These are phyloP conservation scores for Pseudonectria foliicola DNA, from an alignment of 2,329 filamentous ascomycete species.

Conservation along the genomic window DNA sequence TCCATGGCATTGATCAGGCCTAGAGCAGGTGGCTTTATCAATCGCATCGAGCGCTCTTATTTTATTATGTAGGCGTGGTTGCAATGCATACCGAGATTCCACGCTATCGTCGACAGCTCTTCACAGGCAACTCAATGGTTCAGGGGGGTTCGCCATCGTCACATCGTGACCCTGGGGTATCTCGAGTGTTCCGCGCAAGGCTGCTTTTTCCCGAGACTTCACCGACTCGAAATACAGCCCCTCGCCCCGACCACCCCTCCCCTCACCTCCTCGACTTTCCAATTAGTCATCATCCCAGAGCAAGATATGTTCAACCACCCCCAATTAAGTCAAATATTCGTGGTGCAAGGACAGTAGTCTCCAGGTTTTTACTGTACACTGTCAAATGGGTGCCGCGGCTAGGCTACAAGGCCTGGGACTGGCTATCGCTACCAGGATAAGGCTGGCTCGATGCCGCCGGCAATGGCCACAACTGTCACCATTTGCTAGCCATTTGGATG, in stretches of 20 bases:
- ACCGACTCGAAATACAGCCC: slow-evolving; percentile 19
- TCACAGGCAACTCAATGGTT: too few relatives aligned
- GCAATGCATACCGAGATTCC: neutral
- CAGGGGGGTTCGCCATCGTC: too few relatives aligned
- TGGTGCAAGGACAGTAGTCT: slow-evolving; percentile 1
- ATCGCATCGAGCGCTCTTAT: slow-evolving; percentile 11
- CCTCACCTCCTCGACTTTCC: slow-evolving; percentile 2
- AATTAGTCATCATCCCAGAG: slow-evolving; percentile 3
- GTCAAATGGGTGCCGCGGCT: slow-evolving; percentile 17
- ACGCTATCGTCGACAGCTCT: too few relatives aligned
- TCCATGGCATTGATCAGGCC: too few relatives aligned
- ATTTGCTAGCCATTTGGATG: slow-evolving; percentile 9
- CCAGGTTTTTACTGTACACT: slow-evolving; percentile 8
- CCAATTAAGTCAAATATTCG: slow-evolving; percentile 9
- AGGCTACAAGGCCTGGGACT: slow-evolving; percentile 15
- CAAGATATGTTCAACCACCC: slow-evolving; percentile 2
- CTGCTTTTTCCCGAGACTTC: slow-evolving; percentile 21
- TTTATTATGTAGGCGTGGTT: neutral
- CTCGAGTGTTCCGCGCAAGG: slow-evolving; percentile 5
- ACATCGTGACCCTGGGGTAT: slow-evolving; percentile 12
- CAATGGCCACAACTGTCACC: slow-evolving; percentile 12
- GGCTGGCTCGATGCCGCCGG: slow-evolving; percentile 19
- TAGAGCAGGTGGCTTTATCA: slow-evolving; percentile 12
- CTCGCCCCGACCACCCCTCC: slow-evolving; percentile 5
- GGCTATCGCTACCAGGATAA: slow-evolving; percentile 13